phyloP scores from a whole-genome alignment of 306 rosid genomes.

The Fragaria iinumae region DNA sequence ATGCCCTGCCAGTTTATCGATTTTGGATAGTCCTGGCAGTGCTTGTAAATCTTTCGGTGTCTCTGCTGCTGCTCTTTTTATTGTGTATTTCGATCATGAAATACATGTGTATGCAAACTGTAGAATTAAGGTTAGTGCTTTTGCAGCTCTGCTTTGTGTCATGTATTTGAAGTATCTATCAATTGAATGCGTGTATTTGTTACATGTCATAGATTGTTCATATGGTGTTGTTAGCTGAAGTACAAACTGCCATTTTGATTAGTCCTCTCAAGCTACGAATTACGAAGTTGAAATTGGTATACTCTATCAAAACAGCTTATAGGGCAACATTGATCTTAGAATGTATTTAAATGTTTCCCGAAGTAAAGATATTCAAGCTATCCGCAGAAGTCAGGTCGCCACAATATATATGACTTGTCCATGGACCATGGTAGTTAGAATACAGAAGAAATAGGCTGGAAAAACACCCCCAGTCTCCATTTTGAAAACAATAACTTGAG shows the following conservation, averaged over 20 bases:
- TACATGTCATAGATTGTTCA: neutral
- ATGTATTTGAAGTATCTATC: constrained; percentile 6
- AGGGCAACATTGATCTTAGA: too few relatives aligned
- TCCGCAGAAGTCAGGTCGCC: neutral
- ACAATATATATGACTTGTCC: neutral
- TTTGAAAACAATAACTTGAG: neutral
- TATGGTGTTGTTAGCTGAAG: neutral
- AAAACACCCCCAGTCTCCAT: neutral
- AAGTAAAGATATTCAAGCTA: neutral
- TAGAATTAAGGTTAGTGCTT: neutral
- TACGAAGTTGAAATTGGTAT: neutral
- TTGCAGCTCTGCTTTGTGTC: neutral
- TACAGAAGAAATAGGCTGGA: neutral
- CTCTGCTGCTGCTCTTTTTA: constrained; percentile 22
- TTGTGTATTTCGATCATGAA: neutral
- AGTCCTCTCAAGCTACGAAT: neutral
- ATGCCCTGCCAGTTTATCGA: constrained; percentile 17
- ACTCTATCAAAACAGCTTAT: neutral
- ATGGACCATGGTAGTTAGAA: neutral
- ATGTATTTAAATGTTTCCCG: too few relatives aligned
- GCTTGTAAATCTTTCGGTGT: constrained; percentile 22
- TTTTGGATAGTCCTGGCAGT: constrained; percentile 22
- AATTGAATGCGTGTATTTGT: neutral
- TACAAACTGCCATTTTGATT: neutral
- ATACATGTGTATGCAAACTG: constrained; percentile 1